These are phyloP conservation scores for Artemisia argyi DNA, from an alignment of 129 eudicot species.

Conservation along the genomic window DNA sequence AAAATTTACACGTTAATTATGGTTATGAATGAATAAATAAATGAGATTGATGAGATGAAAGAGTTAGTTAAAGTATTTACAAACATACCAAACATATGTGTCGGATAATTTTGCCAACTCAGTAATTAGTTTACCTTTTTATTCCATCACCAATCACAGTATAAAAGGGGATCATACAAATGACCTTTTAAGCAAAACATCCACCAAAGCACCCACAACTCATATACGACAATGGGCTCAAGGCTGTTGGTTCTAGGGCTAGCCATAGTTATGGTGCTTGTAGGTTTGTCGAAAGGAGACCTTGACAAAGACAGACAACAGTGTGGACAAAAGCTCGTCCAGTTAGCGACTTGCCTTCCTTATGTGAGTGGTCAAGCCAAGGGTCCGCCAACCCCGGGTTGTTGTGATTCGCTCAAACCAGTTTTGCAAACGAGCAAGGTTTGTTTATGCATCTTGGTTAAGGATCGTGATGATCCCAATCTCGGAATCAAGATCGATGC, in stretches of 20 bases:
- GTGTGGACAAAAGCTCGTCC: conserved; percentile 38
- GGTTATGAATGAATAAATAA: background rate
- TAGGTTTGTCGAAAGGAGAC: conserved; percentile 21
- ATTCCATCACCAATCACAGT: conserved; percentile 7
- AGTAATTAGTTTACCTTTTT: conserved; percentile 2
- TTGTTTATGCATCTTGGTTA: conserved; percentile 57
- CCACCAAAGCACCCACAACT: background rate
- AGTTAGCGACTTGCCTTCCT: conserved; percentile 52
- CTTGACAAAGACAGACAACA: conserved; percentile 40
- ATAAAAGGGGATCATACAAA: conserved; percentile 24
- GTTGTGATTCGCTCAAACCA: conserved; percentile 47
- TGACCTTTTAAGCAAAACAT: conserved; percentile 2
- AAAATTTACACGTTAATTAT: background rate
- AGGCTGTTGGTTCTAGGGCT: conserved; percentile 24
- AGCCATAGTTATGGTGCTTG: conserved; percentile 26
- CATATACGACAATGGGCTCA: conserved; percentile 27
- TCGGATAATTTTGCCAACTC: background rate
- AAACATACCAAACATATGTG: background rate
- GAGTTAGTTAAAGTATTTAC: background rate
- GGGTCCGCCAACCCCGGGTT: conserved; percentile 47
- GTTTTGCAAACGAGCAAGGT: conserved; percentile 42
- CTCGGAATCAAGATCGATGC: conserved; percentile 56
- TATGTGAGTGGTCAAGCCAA: conserved; percentile 52
- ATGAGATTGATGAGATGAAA: background rate
- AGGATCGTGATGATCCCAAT: conserved; percentile 51